Evolutionary conservation across 2,329 filamentous ascomycete genomes (phyloP).

Genomic region (Calonectria pauciramosa): DNA sequence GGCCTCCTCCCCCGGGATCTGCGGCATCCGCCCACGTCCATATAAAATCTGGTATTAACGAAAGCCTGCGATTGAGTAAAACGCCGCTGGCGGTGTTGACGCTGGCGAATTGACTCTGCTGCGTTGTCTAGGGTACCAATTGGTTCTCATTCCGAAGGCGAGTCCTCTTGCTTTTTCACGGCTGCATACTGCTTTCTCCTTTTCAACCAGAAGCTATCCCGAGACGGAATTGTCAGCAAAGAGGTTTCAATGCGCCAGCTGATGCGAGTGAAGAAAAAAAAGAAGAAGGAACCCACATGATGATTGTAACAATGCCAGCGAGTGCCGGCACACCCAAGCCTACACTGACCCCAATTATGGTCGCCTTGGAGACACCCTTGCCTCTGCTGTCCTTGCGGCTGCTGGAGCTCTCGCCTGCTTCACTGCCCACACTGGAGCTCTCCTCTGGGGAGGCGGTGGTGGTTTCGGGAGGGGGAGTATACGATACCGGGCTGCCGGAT

Average conservation of each 20-base stretch:
- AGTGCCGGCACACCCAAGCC: slow-evolving; percentile 60
- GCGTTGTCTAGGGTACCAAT: neutral
- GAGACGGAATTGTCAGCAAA: neutral
- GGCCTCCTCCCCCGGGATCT: neutral
- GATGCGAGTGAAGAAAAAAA: neutral
- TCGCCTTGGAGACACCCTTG: slow-evolving; percentile 55
- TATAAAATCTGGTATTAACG: neutral
- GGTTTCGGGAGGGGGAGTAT: slow-evolving; percentile 50
- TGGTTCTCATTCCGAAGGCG: neutral
- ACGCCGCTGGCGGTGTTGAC: neutral
- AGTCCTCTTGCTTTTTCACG: neutral
- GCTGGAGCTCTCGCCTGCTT: slow-evolving; percentile 41
- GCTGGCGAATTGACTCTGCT: neutral
- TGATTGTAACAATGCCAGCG: slow-evolving; percentile 43
- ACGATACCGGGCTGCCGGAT: slow-evolving; percentile 61
- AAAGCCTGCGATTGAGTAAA: neutral
- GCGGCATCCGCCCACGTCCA: neutral
- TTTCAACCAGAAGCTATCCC: slow-evolving; percentile 3
- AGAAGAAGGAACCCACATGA: slow-evolving; percentile 48
- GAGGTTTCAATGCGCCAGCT: neutral
- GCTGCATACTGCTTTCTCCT: neutral
- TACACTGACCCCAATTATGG: slow-evolving; percentile 64
- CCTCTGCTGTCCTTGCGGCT: neutral
- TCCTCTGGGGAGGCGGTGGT: neutral
- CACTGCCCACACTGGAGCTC: neutral